These are phyloP conservation scores for Podospora bellae-mahoneyi DNA, from an alignment of 495 filamentous ascomycete genomes.

Conservation along the genomic window DNA sequence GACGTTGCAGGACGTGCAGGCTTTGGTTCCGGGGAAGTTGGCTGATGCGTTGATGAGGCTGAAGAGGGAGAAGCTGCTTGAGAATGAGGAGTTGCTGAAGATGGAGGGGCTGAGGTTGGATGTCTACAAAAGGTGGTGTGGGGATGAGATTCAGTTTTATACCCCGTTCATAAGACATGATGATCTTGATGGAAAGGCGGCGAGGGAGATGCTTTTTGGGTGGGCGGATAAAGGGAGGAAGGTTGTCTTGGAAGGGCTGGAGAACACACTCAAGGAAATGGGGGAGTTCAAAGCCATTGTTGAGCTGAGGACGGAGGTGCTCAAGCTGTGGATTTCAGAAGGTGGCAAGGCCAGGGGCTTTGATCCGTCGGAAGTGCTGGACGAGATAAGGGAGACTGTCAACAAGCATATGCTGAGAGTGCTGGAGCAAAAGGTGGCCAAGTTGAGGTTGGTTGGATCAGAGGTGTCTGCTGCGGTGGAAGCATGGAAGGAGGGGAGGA, in stretches of 20 bases:
- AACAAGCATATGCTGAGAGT: constrained; percentile 60
- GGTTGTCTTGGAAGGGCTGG: constrained; percentile 57
- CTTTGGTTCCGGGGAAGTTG: constrained; percentile 67
- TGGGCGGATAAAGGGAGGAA: constrained; percentile 75
- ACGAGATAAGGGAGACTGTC: constrained; percentile 64
- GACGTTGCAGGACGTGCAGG: constrained; percentile 73
- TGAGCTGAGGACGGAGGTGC: constrained; percentile 61
- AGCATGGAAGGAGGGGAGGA: constrained; percentile 51
- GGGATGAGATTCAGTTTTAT: constrained; percentile 79
- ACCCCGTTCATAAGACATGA: constrained; percentile 87
- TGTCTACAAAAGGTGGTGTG: constrained; percentile 74
- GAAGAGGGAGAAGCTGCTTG: constrained; percentile 65
- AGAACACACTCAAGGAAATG: constrained; percentile 52
- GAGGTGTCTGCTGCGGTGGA: constrained; percentile 50
- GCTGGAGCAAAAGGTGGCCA: constrained; percentile 55
- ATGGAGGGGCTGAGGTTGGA: constrained; percentile 77
- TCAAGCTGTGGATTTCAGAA: constrained; percentile 69
- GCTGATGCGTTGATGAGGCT: constrained; percentile 65
- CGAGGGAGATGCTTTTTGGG: constrained; percentile 58
- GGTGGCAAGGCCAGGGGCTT: constrained; percentile 52
- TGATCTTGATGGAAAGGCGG: constrained; percentile 64
- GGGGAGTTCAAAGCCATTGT: constrained; percentile 64
- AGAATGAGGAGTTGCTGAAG: constrained; percentile 59
- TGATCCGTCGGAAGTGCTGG: constrained; percentile 59
- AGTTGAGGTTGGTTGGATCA: constrained; percentile 57